These are phyloP conservation scores for Brassica balearica DNA, from an alignment of 441 rosid species.

Conservation along the genomic window DNA sequence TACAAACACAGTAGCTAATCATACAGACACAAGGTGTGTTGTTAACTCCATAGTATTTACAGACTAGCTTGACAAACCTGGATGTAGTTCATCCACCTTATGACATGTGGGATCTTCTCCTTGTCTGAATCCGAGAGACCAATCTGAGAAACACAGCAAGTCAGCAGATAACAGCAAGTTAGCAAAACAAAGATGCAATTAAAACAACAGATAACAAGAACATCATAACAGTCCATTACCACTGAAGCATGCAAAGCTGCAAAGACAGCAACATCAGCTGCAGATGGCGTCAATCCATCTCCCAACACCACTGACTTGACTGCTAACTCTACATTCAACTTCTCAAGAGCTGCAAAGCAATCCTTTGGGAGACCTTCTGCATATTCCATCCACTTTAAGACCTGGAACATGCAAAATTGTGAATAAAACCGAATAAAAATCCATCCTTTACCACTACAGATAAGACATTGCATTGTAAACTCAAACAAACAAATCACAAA, in stretches of 20 bases:
- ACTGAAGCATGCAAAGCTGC: slow-evolving; percentile 67
- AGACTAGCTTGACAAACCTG: slow-evolving; percentile 53
- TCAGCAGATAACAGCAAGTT: slow-evolving; percentile 22
- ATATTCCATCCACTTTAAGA: slow-evolving; percentile 77
- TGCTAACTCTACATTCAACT: slow-evolving; percentile 67
- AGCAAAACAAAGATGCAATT: background rate
- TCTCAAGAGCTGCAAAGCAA: slow-evolving; percentile 52
- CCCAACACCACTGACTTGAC: slow-evolving; percentile 73
- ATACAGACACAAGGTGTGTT: background rate
- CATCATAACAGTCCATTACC: slow-evolving; percentile 47
- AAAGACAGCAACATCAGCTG: slow-evolving; percentile 76
- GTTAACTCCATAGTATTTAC: background rate
- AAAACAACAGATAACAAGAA: background rate
- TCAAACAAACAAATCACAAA: background rate
- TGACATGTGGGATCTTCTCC: slow-evolving; percentile 67
- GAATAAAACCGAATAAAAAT: background rate
- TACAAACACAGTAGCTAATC: slow-evolving; percentile 1
- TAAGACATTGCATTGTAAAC: background rate
- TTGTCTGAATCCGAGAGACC: slow-evolving; percentile 58
- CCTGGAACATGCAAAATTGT: slow-evolving; percentile 49
- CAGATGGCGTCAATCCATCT: slow-evolving; percentile 76
- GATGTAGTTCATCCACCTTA: slow-evolving; percentile 90
- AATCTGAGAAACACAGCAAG: slow-evolving; percentile 47
- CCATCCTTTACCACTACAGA: background rate
- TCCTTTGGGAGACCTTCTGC: slow-evolving; percentile 64